These are phyloP conservation scores for Zizania palustris DNA, from an alignment of 202 grass and related monocot genomes.

Conservation along the genomic window DNA sequence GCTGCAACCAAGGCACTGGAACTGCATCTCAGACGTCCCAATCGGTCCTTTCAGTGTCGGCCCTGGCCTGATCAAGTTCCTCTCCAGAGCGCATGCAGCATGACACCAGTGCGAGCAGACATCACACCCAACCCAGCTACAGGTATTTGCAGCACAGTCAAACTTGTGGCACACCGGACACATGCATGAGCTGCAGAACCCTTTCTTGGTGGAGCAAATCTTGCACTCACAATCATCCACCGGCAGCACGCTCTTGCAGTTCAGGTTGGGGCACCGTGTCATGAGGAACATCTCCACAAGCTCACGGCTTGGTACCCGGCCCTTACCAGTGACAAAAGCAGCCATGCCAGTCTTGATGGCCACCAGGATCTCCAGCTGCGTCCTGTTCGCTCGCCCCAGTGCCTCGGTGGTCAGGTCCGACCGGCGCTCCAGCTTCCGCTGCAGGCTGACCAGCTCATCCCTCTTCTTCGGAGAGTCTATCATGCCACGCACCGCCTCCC, in stretches of 20 bases:
- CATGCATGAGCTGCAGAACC: constrained; percentile 87
- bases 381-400: constrained; percentile 65
- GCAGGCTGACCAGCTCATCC: constrained; percentile 75
- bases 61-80: constrained; percentile 85
- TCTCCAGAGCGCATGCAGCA: constrained; percentile 79
- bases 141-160: constrained; percentile 95
- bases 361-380: constrained; percentile 87
- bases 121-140: constrained; percentile 96
- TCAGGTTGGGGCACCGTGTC: constrained; percentile 78
- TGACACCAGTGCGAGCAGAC: constrained; percentile 97
- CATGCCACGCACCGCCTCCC: constrained; percentile 56
- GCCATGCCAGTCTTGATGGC: constrained; percentile 73
- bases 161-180: constrained; percentile 95
- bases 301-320: constrained; percentile 60
- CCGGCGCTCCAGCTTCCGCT: constrained; percentile 73
- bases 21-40: constrained; percentile 96
- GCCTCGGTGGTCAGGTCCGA: constrained; percentile 70
- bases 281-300: constrained; percentile 88
- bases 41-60: constrained; percentile 67
- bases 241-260: constrained; percentile 72
- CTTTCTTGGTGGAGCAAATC: constrained; percentile 81
- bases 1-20: constrained; percentile 86
- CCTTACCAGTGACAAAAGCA: constrained; percentile 67
- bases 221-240: constrained; percentile 96
- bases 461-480: constrained; percentile 69